Evolutionary conservation across 176 grass and related monocot genomes (phyloP).

Genomic region (Triticum monococcum): DNA sequence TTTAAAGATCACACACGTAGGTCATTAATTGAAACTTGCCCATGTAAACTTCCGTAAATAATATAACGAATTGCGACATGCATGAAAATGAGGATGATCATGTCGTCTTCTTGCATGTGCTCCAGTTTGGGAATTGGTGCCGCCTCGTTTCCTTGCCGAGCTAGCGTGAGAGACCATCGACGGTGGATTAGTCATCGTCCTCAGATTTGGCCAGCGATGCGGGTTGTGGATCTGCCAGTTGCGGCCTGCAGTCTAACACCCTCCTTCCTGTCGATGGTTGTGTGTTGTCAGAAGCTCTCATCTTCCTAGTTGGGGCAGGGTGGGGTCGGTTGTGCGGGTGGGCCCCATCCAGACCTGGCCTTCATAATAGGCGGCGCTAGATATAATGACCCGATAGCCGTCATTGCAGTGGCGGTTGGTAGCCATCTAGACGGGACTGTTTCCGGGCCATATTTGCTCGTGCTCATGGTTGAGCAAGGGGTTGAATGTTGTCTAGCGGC

Average conservation of each 20-base stretch:
- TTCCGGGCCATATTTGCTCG: background rate
- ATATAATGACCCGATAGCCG: background rate
- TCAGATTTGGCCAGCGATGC: too few species aligned
- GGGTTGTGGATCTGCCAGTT: too few species aligned
- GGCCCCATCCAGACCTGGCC: background rate
- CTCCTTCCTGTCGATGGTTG: background rate
- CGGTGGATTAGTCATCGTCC: too few species aligned
- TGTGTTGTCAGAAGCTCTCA: background rate
- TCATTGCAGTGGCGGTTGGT: background rate
- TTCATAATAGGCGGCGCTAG: background rate
- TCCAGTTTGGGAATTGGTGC: too few species aligned
- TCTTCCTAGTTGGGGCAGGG: background rate
- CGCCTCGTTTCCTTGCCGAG: too few species aligned
- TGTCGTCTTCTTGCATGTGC: too few species aligned
- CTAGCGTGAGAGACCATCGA: too few species aligned
- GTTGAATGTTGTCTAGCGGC: background rate
- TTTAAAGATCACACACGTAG: too few species aligned
- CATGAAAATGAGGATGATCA: too few species aligned
- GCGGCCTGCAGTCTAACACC: background rate
- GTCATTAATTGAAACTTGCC: too few species aligned
- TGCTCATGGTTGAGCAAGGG: background rate
- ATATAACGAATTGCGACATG: too few species aligned
- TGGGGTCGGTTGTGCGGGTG: background rate
- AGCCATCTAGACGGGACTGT: background rate
- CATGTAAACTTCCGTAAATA: too few species aligned